Evolutionary conservation across 805 yeast species (phyloP).

Genomic region (Nakazawaea siamensis): DNA sequence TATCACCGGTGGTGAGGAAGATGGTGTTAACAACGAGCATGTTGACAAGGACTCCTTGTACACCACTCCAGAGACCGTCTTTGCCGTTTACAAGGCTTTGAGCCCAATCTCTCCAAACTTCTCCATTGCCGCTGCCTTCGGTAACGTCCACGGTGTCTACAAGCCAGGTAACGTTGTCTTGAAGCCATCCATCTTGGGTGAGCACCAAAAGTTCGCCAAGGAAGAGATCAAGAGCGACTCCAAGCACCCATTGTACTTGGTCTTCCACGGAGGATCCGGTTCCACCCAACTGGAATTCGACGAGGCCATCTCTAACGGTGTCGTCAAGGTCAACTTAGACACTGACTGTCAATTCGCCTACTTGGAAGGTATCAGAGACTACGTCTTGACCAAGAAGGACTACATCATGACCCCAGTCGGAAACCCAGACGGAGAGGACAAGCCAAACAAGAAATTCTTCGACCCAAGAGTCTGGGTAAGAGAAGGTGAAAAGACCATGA

Average conservation of each 20-base stretch:
- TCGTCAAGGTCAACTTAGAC: slow-evolving; percentile 97
- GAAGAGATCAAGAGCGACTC: slow-evolving; percentile 46
- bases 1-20: slow-evolving; percentile 99
- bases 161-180: slow-evolving; percentile 97
- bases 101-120: slow-evolving; percentile 91
- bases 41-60: slow-evolving; percentile 81
- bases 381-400: slow-evolving; percentile 92
- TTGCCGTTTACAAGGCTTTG: slow-evolving; percentile 83
- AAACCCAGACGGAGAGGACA: slow-evolving; percentile 98
- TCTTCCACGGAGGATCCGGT: slow-evolving; percentile 99
- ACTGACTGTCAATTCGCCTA: slow-evolving; percentile 99
- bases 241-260: slow-evolving; percentile 81
- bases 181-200: slow-evolving; percentile 89
- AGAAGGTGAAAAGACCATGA: slow-evolving; percentile 99
- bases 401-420: slow-evolving; percentile 86
- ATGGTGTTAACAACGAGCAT: slow-evolving; percentile 98
- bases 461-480: slow-evolving; percentile 99
- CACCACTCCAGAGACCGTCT: slow-evolving; percentile 95
- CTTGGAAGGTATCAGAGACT: slow-evolving; percentile 95
- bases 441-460: slow-evolving; percentile 99
- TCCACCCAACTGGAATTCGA: slow-evolving; percentile 87
- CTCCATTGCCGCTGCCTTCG: slow-evolving; percentile 99
- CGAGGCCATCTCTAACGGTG: slow-evolving; percentile 88
- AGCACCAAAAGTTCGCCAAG: slow-evolving; percentile 87
- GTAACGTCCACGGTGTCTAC: slow-evolving; percentile 99